Evolutionary conservation across 345 rosid species (phyloP).

Genomic region (Salix koriyanagi): DNA sequence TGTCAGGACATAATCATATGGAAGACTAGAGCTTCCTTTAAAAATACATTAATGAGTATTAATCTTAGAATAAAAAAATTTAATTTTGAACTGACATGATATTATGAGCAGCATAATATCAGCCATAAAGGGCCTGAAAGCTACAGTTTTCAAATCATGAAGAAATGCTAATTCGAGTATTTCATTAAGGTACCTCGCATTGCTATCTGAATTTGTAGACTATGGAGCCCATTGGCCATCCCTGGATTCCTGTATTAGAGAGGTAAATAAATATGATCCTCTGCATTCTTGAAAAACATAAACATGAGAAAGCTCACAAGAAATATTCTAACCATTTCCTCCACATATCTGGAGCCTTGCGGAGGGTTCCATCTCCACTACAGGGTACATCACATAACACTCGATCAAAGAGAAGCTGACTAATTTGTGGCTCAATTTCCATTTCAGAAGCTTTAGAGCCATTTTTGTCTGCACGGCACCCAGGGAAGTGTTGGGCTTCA

Average conservation of each 20-base stretch:
- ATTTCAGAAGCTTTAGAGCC: conserved; percentile 29
- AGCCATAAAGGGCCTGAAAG: neutral
- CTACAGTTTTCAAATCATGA: neutral
- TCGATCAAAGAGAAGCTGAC: conserved; percentile 80
- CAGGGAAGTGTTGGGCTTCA: conserved; percentile 94
- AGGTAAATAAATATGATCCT: conserved; percentile 7
- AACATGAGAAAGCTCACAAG: neutral
- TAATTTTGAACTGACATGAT: neutral
- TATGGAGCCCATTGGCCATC: conserved; percentile 84
- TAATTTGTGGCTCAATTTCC: conserved; percentile 29
- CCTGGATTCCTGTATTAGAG: conserved; percentile 62
- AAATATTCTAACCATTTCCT: conserved; percentile 64
- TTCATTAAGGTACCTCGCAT: conserved; percentile 63
- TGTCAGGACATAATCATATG: neutral
- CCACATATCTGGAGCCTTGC: conserved; percentile 99
- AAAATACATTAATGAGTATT: neutral
- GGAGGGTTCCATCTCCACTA: conserved; percentile 95
- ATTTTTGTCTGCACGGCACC: conserved; percentile 51
- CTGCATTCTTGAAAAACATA: neutral
- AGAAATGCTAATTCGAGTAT: neutral
- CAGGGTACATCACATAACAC: conserved; percentile 95
- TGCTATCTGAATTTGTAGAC: conserved; percentile 81
- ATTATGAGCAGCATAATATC: neutral
- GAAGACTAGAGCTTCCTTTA: neutral
- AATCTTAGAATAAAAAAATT: neutral